These are phyloP conservation scores for Vigna reflexopilosa DNA, from an alignment of 306 rosid genomes.

Conservation along the genomic window DNA sequence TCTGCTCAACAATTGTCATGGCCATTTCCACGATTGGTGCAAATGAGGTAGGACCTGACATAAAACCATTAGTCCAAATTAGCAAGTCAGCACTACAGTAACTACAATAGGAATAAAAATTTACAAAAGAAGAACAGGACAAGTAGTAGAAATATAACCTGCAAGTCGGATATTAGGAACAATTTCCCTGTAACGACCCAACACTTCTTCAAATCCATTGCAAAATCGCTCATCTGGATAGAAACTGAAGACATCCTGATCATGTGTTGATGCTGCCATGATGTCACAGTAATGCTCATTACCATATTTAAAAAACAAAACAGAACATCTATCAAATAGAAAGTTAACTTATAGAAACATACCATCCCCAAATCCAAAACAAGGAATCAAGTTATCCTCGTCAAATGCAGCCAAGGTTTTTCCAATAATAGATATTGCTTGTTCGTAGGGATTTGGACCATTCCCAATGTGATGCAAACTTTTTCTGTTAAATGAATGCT, in stretches of 20 bases:
- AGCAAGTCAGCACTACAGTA: constrained; percentile 23
- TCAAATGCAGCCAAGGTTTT: constrained; percentile 88
- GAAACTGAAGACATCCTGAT: constrained; percentile 90
- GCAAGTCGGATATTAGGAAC: constrained; percentile 84
- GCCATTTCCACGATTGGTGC: constrained; percentile 96
- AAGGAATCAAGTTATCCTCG: constrained; percentile 94
- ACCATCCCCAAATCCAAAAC: constrained; percentile 99
- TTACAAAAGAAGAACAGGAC: background rate
- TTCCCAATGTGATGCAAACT: constrained; percentile 90
- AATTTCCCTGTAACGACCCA: constrained; percentile 77
- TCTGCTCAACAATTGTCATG: constrained; percentile 90
- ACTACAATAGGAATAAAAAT: constrained; percentile 16
- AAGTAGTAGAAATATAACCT: constrained; percentile 57
- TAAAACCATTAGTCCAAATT: constrained; percentile 27
- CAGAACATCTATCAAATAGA: background rate
- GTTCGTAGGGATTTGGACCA: constrained; percentile 84
- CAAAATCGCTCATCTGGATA: constrained; percentile 75
- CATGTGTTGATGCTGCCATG: constrained; percentile 88
- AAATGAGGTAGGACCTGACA: constrained; percentile 93
- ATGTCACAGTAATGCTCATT: constrained; percentile 37
- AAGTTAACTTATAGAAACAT: constrained; percentile 39
- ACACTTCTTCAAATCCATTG: constrained; percentile 94
- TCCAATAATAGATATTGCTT: constrained; percentile 91
- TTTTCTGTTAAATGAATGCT: constrained; percentile 63
- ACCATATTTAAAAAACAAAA: constrained; percentile 33